Conservation (phyloP, 768 basidiomycete genomes). For the Hericium coralloides region DNA sequence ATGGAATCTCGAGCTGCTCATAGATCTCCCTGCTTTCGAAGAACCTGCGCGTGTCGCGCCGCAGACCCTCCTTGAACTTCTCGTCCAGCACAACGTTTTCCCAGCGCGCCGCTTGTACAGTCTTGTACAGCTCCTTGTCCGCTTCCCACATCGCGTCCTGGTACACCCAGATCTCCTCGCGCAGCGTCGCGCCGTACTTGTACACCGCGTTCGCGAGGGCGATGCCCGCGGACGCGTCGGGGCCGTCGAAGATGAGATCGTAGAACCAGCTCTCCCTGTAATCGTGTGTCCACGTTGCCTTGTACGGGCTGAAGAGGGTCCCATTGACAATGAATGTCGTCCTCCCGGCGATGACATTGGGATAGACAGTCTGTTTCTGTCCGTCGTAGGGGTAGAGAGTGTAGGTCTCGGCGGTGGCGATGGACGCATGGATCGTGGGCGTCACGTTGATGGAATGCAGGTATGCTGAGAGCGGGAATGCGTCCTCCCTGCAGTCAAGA, state of each 20-base stretch:
- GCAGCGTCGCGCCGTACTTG: conserved; percentile 6
- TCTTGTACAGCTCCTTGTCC: conserved; percentile 16
- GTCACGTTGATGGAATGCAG: background rate
- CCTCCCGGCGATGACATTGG: background rate
- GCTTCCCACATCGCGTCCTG: conserved; percentile 28
- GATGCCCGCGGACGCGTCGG: background rate
- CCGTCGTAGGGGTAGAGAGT: background rate
- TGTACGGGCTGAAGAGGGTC: background rate
- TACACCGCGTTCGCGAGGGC: conserved; percentile 1
- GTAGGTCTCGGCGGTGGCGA: background rate
- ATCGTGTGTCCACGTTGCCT: background rate
- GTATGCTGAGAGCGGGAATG: conserved; percentile 1
- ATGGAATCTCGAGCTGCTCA: conserved; percentile 29
- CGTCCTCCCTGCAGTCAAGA: background rate
- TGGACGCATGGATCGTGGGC: background rate
- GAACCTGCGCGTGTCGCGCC: conserved; percentile 30
- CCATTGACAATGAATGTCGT: background rate
- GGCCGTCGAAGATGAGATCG: background rate
- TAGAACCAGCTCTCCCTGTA: background rate
- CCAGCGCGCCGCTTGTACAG: conserved; percentile 24
- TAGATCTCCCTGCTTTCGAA: conserved; percentile 30
- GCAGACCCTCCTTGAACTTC: conserved; percentile 24
- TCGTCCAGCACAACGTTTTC: conserved; percentile 26
- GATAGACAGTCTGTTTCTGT: background rate
- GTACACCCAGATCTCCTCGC: conserved; percentile 29